These are phyloP conservation scores for Phialemoniopsis sp. DNA, from an alignment of 2,329 filamentous ascomycete genomes.

Conservation along the genomic window DNA sequence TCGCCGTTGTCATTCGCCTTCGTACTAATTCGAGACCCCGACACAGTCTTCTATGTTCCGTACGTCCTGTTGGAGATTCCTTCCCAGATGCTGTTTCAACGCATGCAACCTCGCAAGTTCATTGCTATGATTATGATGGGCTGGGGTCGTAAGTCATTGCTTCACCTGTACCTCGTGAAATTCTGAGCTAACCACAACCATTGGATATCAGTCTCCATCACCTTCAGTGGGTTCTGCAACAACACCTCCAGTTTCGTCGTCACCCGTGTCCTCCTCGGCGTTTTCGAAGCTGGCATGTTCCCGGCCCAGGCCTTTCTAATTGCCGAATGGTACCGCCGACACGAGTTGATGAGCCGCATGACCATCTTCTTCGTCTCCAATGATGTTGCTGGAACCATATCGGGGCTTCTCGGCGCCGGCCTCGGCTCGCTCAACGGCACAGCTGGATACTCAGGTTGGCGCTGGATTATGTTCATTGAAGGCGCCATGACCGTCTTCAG, in stretches of 20 bases:
- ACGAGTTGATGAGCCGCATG: no score
- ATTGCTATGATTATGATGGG: constrained; percentile 20
- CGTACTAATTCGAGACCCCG: background rate
- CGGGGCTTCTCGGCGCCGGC: constrained; percentile 15
- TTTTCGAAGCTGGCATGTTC: constrained; percentile 28
- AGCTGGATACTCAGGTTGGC: constrained; percentile 14
- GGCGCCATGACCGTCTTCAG: constrained; percentile 8
- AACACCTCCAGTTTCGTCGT: constrained; percentile 18
- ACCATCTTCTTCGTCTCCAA: constrained; percentile 19
- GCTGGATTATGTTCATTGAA: constrained; percentile 14
- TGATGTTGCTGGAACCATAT: constrained; percentile 16
- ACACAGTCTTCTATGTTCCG: constrained; percentile 21
- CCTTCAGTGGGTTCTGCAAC: constrained; percentile 19
- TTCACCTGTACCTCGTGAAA: no score
- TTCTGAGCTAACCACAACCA: no score
- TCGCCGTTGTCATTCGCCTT: background rate
- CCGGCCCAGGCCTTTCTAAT: constrained; percentile 24
- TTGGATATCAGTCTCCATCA: no score
- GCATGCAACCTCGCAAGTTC: constrained; percentile 18
- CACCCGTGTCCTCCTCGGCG: constrained; percentile 22
- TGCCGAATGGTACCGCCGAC: no score
- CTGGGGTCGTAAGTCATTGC: no score
- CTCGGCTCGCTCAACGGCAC: constrained; percentile 15
- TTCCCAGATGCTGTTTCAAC: constrained; percentile 21
- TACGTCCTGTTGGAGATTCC: constrained; percentile 24